phyloP scores from a whole-genome alignment of 352 stramenopile genomes.

The Globisporangium nagaii region DNA sequence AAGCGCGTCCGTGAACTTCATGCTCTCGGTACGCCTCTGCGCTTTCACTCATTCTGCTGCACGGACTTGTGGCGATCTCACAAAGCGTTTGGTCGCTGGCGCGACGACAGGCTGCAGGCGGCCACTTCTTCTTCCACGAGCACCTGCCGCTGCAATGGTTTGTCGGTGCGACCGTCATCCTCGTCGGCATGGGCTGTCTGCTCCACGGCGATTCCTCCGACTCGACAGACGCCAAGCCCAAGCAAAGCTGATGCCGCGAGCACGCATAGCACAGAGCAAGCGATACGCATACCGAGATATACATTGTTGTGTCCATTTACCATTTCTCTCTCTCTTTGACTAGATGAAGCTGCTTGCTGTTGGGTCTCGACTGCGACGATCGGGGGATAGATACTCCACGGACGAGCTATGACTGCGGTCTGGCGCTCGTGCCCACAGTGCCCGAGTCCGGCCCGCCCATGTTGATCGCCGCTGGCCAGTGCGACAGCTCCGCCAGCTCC shows the following conservation, averaged over 20 bases:
- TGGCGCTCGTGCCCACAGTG: neutral
- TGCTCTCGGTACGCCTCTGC: slow-evolving; percentile 43
- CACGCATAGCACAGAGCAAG: neutral
- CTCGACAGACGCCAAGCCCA: slow-evolving; percentile 9
- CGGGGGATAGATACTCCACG: neutral
- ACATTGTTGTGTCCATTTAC: neutral
- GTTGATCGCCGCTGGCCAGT: slow-evolving; percentile 76
- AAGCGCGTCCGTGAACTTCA: slow-evolving; percentile 76
- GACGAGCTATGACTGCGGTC: neutral
- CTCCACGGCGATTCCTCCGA: slow-evolving; percentile 47
- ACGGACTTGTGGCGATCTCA: neutral
- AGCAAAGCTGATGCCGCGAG: slow-evolving; percentile 22
- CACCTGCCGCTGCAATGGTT: slow-evolving; percentile 71
- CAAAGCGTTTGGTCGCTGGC: neutral
- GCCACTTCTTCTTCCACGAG: slow-evolving; percentile 63
- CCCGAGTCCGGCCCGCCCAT: slow-evolving; percentile 26
- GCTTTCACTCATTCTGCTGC: neutral
- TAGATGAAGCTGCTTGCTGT: neutral
- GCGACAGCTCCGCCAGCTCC: slow-evolving; percentile 65
- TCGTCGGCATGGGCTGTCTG: slow-evolving; percentile 60
- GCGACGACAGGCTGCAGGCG: slow-evolving; percentile 32
- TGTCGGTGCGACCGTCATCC: slow-evolving; percentile 61
- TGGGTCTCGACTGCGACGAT: slow-evolving; percentile 5
- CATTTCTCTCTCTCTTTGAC: neutral
- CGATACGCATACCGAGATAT: slow-evolving; percentile 9